phyloP scores from a whole-genome alignment of 2,329 filamentous ascomycete species.

The Aspergillus sp. region DNA sequence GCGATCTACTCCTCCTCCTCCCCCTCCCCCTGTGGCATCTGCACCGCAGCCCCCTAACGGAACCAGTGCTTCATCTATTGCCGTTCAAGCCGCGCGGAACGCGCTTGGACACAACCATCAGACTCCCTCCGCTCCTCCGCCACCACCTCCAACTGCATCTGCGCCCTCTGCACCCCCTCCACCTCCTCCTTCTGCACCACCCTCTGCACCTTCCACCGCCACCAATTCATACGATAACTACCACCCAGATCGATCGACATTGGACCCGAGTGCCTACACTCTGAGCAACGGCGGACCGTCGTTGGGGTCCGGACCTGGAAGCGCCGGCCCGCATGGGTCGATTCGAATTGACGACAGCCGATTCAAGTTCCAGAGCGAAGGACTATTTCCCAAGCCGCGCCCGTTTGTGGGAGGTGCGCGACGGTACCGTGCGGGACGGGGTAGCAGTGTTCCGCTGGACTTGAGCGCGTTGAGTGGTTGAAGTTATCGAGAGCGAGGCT shows the following conservation, averaged over 20 bases:
- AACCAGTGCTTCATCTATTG: constrained; percentile 49
- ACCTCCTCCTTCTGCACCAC: constrained; percentile 45
- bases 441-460: constrained; percentile 91
- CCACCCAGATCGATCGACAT: constrained; percentile 57
- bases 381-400: constrained; percentile 78
- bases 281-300: constrained; percentile 60
- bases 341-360: constrained; percentile 71
- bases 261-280: constrained; percentile 76
- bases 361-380: constrained; percentile 85
- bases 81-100: constrained; percentile 59
- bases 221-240: constrained; percentile 42
- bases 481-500: background rate
- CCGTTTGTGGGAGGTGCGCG: constrained; percentile 73
- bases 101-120: constrained; percentile 51
- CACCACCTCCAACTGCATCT: constrained; percentile 35
- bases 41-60: constrained; percentile 38
- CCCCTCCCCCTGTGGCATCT: constrained; percentile 33
- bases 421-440: constrained; percentile 84
- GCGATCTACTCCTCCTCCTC: constrained; percentile 51
- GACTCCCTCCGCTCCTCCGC: constrained; percentile 45
- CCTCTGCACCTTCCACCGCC: constrained; percentile 46
- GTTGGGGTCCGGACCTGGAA: constrained; percentile 23
- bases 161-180: constrained; percentile 45
- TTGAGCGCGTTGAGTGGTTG: constrained; percentile 50
- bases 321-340: constrained; percentile 24